Evolutionary conservation across 163 green algal species (phyloP), one percentile per base, ranked within the genome.

Genomic region (Volvox carteri): DNA sequence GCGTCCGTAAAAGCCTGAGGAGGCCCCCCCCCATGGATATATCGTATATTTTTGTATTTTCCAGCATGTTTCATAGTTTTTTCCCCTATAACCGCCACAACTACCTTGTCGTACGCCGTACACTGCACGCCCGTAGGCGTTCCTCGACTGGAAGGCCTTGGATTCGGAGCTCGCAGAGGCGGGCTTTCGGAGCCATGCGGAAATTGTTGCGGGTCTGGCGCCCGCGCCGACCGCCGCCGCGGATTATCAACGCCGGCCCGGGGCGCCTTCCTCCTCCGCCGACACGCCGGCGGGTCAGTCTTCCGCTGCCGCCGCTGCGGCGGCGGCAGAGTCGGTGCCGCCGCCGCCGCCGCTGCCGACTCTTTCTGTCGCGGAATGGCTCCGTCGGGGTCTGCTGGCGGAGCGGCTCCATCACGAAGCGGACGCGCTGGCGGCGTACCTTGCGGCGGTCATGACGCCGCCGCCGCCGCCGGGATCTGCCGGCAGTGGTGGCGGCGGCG

Each of bases 341-440:
- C 88, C 41, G 44, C 84, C 90, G 11, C 60, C n/a, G 12, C 84
- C 39, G 72, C 72, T 89, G 28, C 70, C 84, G 2, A 16, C 72
- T 0, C 52, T 92, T 35, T 48, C 84, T 3, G 6, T 54, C 14
- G 41, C 67, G 0, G 92, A 95, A 46, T 95, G 92, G 92, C 88
- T 94, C 87, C 91, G 91, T 21, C 87, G 92, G 3, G 92, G 90
- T 21, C 86, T 91, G 62, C 89, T 97, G 52, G 95, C 95, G 44
- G 93, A 95, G 93, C 86, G 93, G 58, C 91, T 97, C 54, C 95
- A 94, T 42, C 92, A 92, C 60, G 92, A 95, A 44, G 65, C 28
- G 11, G 87, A 93, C 48, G 93, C 91, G 9, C 78, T 92, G 44
- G n/a, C 78, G 25, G 91, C 93, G 8, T 95, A 94, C 88, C 77